Percentiles rank a stretch among this genome's conserved stretches.
phyloP scores from a whole-genome alignment of 2,329 filamentous ascomycete species.

The Cytospora leucostoma region DNA sequence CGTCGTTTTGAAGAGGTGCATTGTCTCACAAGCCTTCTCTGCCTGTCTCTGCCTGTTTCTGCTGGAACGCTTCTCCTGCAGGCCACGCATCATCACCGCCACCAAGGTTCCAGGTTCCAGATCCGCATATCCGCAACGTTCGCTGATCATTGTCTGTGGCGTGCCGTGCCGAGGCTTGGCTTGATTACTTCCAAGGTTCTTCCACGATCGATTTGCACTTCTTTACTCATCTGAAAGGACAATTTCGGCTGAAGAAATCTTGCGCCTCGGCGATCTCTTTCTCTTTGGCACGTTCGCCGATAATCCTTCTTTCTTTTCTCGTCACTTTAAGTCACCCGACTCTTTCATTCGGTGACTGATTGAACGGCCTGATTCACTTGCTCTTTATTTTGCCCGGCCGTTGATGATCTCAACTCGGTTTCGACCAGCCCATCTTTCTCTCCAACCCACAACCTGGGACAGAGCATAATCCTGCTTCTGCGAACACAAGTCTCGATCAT shows the following conservation, averaged over 20 bases:
- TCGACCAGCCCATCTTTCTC: background rate
- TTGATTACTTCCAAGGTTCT: background rate
- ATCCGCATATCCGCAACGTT: conserved; percentile 4
- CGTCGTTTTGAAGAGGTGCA: background rate
- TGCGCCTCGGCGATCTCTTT: background rate
- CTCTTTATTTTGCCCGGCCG: too few relatives aligned
- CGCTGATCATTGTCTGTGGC: conserved; percentile 6
- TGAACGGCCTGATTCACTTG: background rate
- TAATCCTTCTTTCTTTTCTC: background rate
- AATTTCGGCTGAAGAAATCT: background rate
- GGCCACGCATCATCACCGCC: conserved; percentile 18
- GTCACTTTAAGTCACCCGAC: background rate
- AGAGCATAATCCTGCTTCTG: background rate
- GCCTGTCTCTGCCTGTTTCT: background rate
- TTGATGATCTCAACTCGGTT: too few relatives aligned
- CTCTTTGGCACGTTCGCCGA: background rate
- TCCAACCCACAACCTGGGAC: background rate
- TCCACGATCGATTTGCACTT: background rate
- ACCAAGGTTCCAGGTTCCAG: conserved; percentile 5
- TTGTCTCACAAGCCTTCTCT: background rate
- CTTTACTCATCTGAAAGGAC: background rate
- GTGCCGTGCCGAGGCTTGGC: background rate
- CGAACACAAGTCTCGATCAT: background rate
- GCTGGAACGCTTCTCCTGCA: conserved; percentile 10
- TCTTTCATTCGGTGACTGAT: background rate